A percentile compares a stretch with the other conserved stretches of the same genome.
Conservation (phyloP, 805 yeast species). For the Suhomyces prunicola region DNA sequence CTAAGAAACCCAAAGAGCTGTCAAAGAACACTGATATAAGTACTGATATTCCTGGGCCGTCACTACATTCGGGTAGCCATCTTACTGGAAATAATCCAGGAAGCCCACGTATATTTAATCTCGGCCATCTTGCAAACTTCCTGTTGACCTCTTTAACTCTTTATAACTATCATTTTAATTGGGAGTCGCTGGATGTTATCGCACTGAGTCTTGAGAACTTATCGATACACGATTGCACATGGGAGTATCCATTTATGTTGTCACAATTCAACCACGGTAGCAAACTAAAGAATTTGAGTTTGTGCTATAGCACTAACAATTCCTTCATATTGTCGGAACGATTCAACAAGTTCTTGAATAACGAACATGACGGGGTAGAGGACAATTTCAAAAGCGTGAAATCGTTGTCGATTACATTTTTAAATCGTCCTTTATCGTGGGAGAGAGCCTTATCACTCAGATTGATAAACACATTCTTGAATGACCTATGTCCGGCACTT, state of each 20-base stretch:
- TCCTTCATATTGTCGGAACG: constrained; percentile 38
- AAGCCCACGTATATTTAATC: constrained; percentile 35
- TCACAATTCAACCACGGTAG: constrained; percentile 29
- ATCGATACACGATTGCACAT: constrained; percentile 40
- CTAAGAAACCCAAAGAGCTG: background rate
- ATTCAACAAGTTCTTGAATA: constrained; percentile 25
- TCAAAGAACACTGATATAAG: background rate
- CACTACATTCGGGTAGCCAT: constrained; percentile 1
- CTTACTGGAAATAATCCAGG: constrained; percentile 5
- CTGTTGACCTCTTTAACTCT: constrained; percentile 33
- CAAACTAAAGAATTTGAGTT: constrained; percentile 18
- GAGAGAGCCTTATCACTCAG: constrained; percentile 1
- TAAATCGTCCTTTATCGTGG: constrained; percentile 1
- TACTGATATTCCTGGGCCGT: background rate
- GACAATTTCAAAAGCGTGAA: constrained; percentile 3
- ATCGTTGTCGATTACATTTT: constrained; percentile 1
- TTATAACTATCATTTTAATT: constrained; percentile 41
- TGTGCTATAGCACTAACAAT: constrained; percentile 26
- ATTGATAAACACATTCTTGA: background rate
- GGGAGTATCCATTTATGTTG: constrained; percentile 56
- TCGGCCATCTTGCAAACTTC: constrained; percentile 43
- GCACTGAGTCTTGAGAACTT: constrained; percentile 24
- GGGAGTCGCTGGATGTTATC: constrained; percentile 26
- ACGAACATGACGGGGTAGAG: background rate
- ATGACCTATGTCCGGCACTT: constrained; percentile 13